Evolutionary conservation across 139 green algal genomes (phyloP), one percentile per base, ranked within the genome.

Genomic region (Desmodesmus armatus): DNA sequence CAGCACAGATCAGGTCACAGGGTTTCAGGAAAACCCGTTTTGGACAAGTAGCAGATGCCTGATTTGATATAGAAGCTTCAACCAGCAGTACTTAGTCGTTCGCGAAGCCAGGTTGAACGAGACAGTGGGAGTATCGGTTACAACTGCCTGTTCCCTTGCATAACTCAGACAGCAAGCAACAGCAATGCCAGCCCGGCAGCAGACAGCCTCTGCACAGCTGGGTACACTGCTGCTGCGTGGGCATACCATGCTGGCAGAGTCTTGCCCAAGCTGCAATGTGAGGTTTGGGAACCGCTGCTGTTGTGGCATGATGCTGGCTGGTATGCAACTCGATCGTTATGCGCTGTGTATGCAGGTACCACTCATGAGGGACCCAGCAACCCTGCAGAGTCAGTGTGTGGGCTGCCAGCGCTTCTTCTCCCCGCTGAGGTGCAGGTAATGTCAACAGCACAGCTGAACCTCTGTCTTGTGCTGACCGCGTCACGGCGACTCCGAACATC

Each of bases 191-290:
- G 11, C n/a, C 13, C 47, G 13, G 7, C 47, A 11, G 19, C 31
- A 80, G 55, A 69, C 73, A 17, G 47, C 73, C 1, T 82, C 76
- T 2, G 76, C 55, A 5, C 53, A 72, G 15, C 27, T 82, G 31
- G 76, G 76, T n/a, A 53, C 71, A 55, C 55, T 82, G 23, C 39
- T 82, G 49, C 55, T 82, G 35, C 35, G 76, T 5, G 76, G 76
- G 4, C 72, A n/a, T 17, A 53, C 76, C 5, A 82, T 82, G 76
- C 76, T 82, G 9, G 76, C 76, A 13, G 76, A 67, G 7, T 35
- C 55, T 6, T 82, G 76, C 55, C 25, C 53, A 47, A 25, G 53
- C 37, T 82, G 76, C n/a, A 53, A 72, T 53, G 76, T 82, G 35
- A 2, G 76, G 76, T n/a, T n/a, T 55, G 73, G 73, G 73, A 80